Evolutionary conservation across 164 flowering plant species (phyloP), one percentile per base, ranked within the genome.

Genomic region (Nymphaea thermarum): DNA sequence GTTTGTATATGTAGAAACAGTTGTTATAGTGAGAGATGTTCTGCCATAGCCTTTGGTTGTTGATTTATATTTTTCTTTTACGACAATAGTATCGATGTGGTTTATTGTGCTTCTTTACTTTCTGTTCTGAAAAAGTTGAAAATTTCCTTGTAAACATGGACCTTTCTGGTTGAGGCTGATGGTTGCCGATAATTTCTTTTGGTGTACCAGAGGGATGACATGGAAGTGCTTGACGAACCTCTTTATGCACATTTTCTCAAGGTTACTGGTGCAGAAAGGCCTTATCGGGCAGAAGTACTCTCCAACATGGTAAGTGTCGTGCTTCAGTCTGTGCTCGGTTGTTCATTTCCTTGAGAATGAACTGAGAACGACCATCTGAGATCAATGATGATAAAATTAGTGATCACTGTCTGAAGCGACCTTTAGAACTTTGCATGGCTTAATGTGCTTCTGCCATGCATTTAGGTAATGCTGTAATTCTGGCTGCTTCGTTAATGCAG

Each of bases 141-240:
- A 11, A 11, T 62, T 14, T 62, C 18, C 36, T 18, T 62, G 12
- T 18, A 8, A 55, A 55, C 16, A 8, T 8, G 60, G 2, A 8
- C 16, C 7, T 25, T 61, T n/a, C 16, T 6, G 63, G 10, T n/a
- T n/a, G 7, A 47, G 55, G 11, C 55, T 47, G 12, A 47, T 4
- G 55, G 55, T 47, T 47, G 55, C 7, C 12, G 55, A 12, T 25
- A 47, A 47, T 12, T 47, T 6, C 16, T 61, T 61, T 17, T 17
- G 8, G 16, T 61, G 25, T 61, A 7, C 17, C 64, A 87, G 93
- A 81, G 93, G 81, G 94, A 94, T 83, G 98, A 94, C 73, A 84
- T 67, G n/a, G 98, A 94, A 78, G 96, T 91, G 78, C 87, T 91
- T 65, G 99, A 94, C 77, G 99, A 94, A 80, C 99, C 99, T 4